Evolutionary conservation across 1,284 basidiomycete species (phyloP).

Genomic region (Ganoderma multipileum): DNA sequence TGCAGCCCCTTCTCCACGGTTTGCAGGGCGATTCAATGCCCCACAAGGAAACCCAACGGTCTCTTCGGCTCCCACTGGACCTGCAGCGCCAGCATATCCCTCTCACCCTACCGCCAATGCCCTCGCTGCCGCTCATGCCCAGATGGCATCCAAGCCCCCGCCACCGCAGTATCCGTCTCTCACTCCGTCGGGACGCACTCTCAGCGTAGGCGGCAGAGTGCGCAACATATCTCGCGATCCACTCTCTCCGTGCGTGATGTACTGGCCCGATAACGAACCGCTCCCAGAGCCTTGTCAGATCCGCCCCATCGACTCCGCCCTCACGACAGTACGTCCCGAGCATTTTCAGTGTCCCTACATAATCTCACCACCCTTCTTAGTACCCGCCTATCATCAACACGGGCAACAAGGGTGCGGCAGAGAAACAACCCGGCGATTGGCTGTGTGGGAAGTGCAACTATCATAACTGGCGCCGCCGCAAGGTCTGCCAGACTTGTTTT

Average conservation of each 20-base stretch:
- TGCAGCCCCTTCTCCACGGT: conserved; percentile 34
- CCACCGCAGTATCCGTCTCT: conserved; percentile 65
- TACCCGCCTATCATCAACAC: conserved; percentile 89
- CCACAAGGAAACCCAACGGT: conserved; percentile 11
- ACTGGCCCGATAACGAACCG: conserved; percentile 87
- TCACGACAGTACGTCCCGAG: conserved; percentile 55
- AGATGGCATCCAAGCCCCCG: conserved; percentile 37
- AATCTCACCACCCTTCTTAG: conserved; percentile 40
- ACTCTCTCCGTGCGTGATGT: conserved; percentile 76
- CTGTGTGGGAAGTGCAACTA: conserved; percentile 85
- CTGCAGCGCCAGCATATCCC: conserved; percentile 7
- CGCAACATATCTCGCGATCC: conserved; percentile 79
- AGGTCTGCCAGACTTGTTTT: conserved; percentile 88
- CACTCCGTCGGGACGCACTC: conserved; percentile 78
- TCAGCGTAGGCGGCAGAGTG: conserved; percentile 76
- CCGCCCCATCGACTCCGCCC: conserved; percentile 60
- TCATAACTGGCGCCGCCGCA: conserved; percentile 84
- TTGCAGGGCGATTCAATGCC: conserved; percentile 26
- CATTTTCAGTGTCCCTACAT: neutral
- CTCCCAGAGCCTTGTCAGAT: conserved; percentile 80
- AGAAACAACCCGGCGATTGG: conserved; percentile 92
- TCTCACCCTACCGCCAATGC: conserved; percentile 15
- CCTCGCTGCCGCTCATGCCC: conserved; percentile 20
- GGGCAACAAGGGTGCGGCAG: conserved; percentile 86
- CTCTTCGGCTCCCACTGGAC: conserved; percentile 6